phyloP scores from a whole-genome alignment of 179 eudicot genomes.

The Camellia oleifera region DNA sequence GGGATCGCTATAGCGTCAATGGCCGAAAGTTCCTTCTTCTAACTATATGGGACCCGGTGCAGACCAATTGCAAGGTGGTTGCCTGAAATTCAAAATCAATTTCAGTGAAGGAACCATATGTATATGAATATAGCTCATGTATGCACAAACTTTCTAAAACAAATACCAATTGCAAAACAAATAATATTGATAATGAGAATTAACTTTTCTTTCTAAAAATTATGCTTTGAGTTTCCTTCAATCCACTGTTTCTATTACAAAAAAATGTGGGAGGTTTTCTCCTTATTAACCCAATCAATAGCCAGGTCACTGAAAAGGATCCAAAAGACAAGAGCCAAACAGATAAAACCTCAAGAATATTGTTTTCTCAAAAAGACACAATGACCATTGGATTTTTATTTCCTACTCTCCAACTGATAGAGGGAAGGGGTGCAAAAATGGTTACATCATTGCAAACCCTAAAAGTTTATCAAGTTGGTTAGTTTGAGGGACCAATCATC shows the following conservation, averaged over 20 bases:
- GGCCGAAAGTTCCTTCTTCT: too few species aligned
- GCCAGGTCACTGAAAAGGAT: too few species aligned
- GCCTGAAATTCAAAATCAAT: slow-evolving; percentile 7
- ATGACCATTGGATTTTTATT: slow-evolving; percentile 12
- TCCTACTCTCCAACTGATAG: not conserved
- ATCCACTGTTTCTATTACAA: not conserved
- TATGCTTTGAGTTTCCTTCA: not conserved
- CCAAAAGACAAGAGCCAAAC: not conserved
- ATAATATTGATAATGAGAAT: not conserved
- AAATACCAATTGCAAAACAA: too few species aligned
- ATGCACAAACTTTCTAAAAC: not conserved
- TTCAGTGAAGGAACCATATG: not conserved
- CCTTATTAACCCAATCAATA: slow-evolving; percentile 18
- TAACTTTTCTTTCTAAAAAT: not conserved
- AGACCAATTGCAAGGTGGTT: slow-evolving; percentile 18
- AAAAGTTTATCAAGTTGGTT: not conserved
- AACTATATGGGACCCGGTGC: too few species aligned
- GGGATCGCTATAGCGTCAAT: too few species aligned
- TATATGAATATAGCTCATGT: not conserved
- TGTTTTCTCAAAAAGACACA: not conserved
- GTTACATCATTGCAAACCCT: not conserved
- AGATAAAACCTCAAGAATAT: slow-evolving; percentile 28
- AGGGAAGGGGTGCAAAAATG: not conserved
- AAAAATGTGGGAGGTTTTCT: slow-evolving; percentile 28
- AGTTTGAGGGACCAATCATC: slow-evolving; percentile 90